Conservation (phyloP, 805 yeast genomes). For the Hanseniaspora clermontiae region DNA sequence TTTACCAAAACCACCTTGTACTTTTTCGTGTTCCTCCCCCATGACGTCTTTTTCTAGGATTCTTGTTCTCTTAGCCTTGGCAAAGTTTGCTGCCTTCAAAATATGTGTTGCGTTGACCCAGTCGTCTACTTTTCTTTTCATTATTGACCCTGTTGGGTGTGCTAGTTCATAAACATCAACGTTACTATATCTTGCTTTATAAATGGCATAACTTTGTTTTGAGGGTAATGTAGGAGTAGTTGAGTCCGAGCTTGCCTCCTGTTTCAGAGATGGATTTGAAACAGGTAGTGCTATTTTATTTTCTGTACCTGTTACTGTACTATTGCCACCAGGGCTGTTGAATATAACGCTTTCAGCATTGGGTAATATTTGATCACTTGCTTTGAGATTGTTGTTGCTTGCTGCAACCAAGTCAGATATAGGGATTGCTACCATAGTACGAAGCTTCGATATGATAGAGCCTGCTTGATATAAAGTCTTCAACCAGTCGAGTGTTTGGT, state of each 20-base stretch:
- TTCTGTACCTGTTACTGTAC: not conserved
- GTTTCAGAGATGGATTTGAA: not conserved
- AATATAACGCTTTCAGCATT: no score
- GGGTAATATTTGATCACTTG: not conserved
- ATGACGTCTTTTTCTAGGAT: slow-evolving; percentile 90
- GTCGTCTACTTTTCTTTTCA: slow-evolving; percentile 64
- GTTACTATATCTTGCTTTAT: slow-evolving; percentile 67
- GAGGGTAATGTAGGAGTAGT: not conserved
- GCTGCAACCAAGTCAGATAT: slow-evolving; percentile 1
- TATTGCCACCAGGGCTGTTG: not conserved
- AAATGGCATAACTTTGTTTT: slow-evolving; percentile 30
- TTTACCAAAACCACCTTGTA: slow-evolving; percentile 94
- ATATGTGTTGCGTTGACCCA: slow-evolving; percentile 95
- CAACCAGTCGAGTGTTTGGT: no score
- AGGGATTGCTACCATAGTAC: not conserved
- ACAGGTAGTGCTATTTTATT: not conserved
- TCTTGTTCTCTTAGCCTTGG: slow-evolving; percentile 86
- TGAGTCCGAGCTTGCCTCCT: not conserved
- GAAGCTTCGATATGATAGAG: not conserved
- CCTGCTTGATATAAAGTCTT: not conserved
- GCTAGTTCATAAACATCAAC: slow-evolving; percentile 74
- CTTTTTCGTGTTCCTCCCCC: slow-evolving; percentile 75
- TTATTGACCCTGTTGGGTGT: slow-evolving; percentile 55
- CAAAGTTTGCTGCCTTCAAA: slow-evolving; percentile 82
- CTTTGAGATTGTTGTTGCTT: not conserved